Base-by-base conservation (phyloP, 345 rosid species). In the Syzygium jambos region DNA sequence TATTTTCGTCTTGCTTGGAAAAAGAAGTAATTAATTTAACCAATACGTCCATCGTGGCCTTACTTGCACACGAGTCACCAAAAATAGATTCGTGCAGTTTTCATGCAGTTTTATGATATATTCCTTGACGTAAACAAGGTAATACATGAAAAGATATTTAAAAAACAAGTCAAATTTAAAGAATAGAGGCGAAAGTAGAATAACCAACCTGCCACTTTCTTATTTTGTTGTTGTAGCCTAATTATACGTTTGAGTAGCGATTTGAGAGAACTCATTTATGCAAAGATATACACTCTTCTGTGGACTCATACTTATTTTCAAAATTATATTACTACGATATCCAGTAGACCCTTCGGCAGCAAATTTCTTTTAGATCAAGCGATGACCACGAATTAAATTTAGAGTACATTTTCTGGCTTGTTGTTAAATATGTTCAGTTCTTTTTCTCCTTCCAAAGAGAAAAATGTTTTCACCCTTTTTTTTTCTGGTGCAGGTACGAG, bases 401-500 rank as follows among this genome's bases (percentile, higher is more conserved):
- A 11, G 49, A 38, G 14, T 2, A 34, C 27, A 34, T 4, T 38
- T 73, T 38, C 3, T 38, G 27, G 80, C 38, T 10, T 73, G 49
- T 4, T 34, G 80, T 65, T 30, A 65, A 34, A 73, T 19, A 9
- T 17, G 80, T 73, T 38, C 8, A 9, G 49, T 73, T 73, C 80
- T 19, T 68, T 34, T 68, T 34, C 4, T 34, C 80, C 80, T 34
- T 4, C 46, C 4, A 13, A 73, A 19, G 25, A 3, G 12, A 2
- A 5, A 19, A 38, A 73, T 4, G 43, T 34, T 38, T 38, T 17
- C 14, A 38, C 80, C 25, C 9, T 55, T 43, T 43, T 43, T 43
- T 43, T 9, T 73, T 73, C 49, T 3, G 49, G 49, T 73, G 80
- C 7, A 92, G 92, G 92, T 91, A 85, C 86, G 92, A 85, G 90